Conservation (phyloP, 1,284 basidiomycete species). For the Xanthoconium separans region DNA sequence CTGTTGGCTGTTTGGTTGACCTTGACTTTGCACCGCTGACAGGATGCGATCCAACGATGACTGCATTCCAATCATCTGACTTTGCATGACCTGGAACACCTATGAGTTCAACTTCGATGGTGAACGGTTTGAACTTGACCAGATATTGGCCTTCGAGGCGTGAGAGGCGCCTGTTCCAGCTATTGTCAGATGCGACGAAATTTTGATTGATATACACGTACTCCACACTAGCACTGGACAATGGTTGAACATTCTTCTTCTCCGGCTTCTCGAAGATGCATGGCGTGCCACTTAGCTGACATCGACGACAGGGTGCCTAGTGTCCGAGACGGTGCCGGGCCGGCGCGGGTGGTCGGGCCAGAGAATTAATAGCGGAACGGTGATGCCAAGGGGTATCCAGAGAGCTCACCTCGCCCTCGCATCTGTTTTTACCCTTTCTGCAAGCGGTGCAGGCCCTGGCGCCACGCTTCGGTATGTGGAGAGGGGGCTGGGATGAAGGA, state of each 20-base stretch:
- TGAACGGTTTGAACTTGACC: slow-evolving; percentile 38
- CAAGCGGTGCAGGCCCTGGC: slow-evolving; percentile 79
- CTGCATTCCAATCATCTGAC: slow-evolving; percentile 89
- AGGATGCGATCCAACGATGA: slow-evolving; percentile 80
- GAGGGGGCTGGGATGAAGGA: slow-evolving; percentile 23
- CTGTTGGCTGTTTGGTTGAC: slow-evolving; percentile 36
- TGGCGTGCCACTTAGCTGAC: slow-evolving; percentile 76
- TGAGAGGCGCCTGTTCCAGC: slow-evolving; percentile 61
- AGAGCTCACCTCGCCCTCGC: slow-evolving; percentile 77
- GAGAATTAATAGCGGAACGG: slow-evolving; percentile 39
- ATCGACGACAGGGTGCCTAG: slow-evolving; percentile 86
- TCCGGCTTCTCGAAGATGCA: slow-evolving; percentile 94
- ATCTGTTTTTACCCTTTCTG: slow-evolving; percentile 90
- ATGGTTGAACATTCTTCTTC: slow-evolving; percentile 66
- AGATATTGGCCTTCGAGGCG: slow-evolving; percentile 83
- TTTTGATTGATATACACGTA: slow-evolving; percentile 30
- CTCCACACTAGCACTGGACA: slow-evolving; percentile 71
- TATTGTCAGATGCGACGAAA: slow-evolving; percentile 18
- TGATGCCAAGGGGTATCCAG: slow-evolving; percentile 20
- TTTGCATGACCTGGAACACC: slow-evolving; percentile 67
- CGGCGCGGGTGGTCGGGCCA: slow-evolving; percentile 62
- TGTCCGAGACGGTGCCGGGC: slow-evolving; percentile 47
- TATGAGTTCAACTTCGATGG: slow-evolving; percentile 20
- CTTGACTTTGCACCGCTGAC: slow-evolving; percentile 59
- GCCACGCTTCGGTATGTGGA: slow-evolving; percentile 76